Evolutionary conservation across 345 rosid genomes (phyloP).

Genomic region (Citrus glauca): DNA sequence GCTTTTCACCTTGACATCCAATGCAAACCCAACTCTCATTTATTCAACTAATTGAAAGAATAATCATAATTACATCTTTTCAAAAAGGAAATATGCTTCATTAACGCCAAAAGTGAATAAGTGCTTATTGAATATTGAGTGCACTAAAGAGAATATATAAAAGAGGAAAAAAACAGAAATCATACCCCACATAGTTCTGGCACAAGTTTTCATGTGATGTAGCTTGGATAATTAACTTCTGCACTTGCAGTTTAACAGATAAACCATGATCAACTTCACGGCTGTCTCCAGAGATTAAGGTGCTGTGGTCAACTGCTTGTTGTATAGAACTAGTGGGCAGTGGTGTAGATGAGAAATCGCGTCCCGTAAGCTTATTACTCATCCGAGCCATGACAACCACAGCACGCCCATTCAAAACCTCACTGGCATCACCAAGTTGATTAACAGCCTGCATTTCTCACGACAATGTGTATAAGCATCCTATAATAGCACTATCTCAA

Average conservation of each 20-base stretch:
- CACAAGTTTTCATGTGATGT: slow-evolving; percentile 85
- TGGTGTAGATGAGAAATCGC: slow-evolving; percentile 66
- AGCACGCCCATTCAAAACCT: slow-evolving; percentile 90
- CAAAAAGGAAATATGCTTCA: neutral
- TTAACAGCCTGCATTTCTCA: slow-evolving; percentile 66
- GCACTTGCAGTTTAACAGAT: slow-evolving; percentile 93
- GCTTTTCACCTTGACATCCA: neutral
- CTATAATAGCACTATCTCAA: neutral
- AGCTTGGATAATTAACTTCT: slow-evolving; percentile 87
- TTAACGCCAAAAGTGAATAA: neutral
- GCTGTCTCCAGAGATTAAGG: slow-evolving; percentile 69
- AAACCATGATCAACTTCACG: slow-evolving; percentile 89
- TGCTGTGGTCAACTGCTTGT: slow-evolving; percentile 60
- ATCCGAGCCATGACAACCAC: slow-evolving; percentile 93
- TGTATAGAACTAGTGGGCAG: slow-evolving; percentile 42
- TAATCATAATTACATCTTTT: neutral
- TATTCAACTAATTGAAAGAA: too few relatives aligned
- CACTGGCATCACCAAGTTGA: slow-evolving; percentile 97
- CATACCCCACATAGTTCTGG: slow-evolving; percentile 98
- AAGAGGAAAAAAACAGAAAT: neutral
- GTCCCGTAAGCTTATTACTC: slow-evolving; percentile 94
- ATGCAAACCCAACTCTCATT: neutral
- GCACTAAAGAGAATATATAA: too few relatives aligned
- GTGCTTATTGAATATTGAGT: neutral
- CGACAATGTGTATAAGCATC: slow-evolving; percentile 6